A percentile compares a stretch with the other conserved stretches of the same genome.
These are phyloP conservation scores for Trichosporon sp. DNA, from an alignment of 1,284 basidiomycete species.

Conservation along the genomic window DNA sequence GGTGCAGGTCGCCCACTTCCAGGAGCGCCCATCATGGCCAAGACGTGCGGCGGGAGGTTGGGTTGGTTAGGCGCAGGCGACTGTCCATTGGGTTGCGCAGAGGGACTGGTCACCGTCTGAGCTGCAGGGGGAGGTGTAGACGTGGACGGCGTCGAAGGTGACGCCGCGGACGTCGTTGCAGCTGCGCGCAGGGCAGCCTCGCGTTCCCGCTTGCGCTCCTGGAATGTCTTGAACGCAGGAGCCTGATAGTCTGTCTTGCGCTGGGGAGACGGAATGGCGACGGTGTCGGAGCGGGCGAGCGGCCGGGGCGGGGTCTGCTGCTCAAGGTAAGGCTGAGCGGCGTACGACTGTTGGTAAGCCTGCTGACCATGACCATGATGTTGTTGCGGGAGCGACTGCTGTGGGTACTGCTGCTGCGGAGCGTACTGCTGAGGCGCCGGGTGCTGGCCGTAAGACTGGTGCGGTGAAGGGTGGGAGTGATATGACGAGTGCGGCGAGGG, in stretches of 20 bases:
- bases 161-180: slow-evolving; percentile 12
- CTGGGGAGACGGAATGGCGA: slow-evolving; percentile 14
- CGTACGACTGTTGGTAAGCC: slow-evolving; percentile 15
- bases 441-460: slow-evolving; percentile 17
- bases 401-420: slow-evolving; percentile 5
- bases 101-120: not conserved
- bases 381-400: slow-evolving; percentile 11
- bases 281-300: not conserved
- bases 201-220: slow-evolving; percentile 50
- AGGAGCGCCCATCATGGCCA: slow-evolving; percentile 33
- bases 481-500: slow-evolving; percentile 13
- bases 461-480: slow-evolving; percentile 12
- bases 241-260: slow-evolving; percentile 39
- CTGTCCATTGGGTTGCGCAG: not conserved
- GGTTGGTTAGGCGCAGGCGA: slow-evolving; percentile 9
- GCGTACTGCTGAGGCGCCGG: slow-evolving; percentile 10
- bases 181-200: slow-evolving; percentile 39
- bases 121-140: slow-evolving; percentile 36
- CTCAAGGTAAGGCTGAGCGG: slow-evolving; percentile 11
- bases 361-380: not conserved
- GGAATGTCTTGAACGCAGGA: slow-evolving; percentile 54
- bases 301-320: not conserved
- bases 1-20: slow-evolving; percentile 10
- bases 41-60: slow-evolving; percentile 4
- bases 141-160: slow-evolving; percentile 29